Conservation (phyloP, 495 filamentous ascomycete species). For the Lasiosphaeris hirsuta region DNA sequence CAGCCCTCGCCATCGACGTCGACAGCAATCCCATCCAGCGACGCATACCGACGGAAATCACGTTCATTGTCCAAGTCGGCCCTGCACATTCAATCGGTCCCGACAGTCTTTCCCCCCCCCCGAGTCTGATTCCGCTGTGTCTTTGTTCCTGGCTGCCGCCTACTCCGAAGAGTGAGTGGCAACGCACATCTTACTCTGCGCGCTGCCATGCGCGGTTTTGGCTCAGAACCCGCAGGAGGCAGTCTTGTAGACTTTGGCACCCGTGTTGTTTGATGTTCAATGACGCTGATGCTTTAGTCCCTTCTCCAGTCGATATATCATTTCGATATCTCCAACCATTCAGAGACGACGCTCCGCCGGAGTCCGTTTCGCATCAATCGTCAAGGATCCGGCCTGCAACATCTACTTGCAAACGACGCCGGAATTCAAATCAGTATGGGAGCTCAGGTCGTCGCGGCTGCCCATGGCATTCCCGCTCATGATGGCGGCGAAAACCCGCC, state of each 20-base stretch:
- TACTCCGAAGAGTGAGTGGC: background rate
- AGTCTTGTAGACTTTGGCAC: background rate
- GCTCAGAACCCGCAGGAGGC: background rate
- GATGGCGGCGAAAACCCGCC: constrained; percentile 19
- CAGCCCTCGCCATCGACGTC: background rate
- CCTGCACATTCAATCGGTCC: too few species aligned
- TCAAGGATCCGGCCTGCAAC: background rate
- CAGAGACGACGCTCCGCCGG: background rate
- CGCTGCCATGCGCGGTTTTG: background rate
- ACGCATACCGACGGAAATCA: too few species aligned
- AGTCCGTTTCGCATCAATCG: background rate
- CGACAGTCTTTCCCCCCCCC: too few species aligned
- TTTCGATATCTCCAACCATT: background rate
- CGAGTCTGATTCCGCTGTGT: background rate
- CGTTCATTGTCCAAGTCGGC: too few species aligned
- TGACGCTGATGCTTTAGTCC: too few species aligned
- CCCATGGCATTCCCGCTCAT: constrained; percentile 25
- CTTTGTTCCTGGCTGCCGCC: background rate
- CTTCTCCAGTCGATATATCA: too few species aligned
- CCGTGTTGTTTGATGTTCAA: background rate
- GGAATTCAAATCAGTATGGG: constrained; percentile 22
- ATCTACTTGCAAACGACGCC: background rate
- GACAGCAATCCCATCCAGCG: background rate
- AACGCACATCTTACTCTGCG: background rate
- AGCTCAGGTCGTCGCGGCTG: constrained; percentile 27